These are phyloP conservation scores for Blastomyces percursus DNA, from an alignment of 2,329 filamentous ascomycete species.

Conservation along the genomic window DNA sequence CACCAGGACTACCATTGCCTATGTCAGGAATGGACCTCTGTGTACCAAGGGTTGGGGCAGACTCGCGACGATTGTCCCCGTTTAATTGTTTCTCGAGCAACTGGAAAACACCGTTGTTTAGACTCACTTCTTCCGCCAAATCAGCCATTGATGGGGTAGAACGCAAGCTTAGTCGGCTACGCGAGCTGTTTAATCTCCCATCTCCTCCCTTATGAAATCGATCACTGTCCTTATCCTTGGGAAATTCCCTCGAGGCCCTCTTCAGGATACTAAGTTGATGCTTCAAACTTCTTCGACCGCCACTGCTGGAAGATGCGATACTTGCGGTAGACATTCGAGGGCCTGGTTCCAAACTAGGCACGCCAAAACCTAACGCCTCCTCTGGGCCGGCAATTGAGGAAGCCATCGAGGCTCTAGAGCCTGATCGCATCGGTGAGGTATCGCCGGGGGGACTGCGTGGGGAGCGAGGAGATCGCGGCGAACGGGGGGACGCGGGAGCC, in stretches of 20 bases:
- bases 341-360: conserved; percentile 31
- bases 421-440: conserved; percentile 23
- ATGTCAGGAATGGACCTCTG: conserved; percentile 20
- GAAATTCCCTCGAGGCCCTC: conserved; percentile 29
- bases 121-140: conserved; percentile 27
- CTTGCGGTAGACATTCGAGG: conserved; percentile 30
- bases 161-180: conserved; percentile 29
- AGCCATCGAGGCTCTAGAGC: conserved; percentile 29
- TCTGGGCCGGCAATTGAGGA: conserved; percentile 26
- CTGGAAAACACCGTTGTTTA: conserved; percentile 3
- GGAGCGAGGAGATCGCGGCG: conserved; percentile 43
- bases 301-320: conserved; percentile 31
- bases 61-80: conserved; percentile 11
- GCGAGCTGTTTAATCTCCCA: conserved; percentile 25
- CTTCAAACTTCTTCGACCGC: conserved; percentile 30
- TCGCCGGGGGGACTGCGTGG: conserved; percentile 42
- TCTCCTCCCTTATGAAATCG: conserved; percentile 22
- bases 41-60: conserved; percentile 27
- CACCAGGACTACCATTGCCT: conserved; percentile 23
- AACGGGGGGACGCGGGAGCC: conserved; percentile 61
- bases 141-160: conserved; percentile 35
- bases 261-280: conserved; percentile 25
- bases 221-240: conserved; percentile 28
- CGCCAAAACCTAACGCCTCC: conserved; percentile 27
- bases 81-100: conserved; percentile 2